Conservation (phyloP, 345 rosid species). For the Euclidium syriacum region DNA sequence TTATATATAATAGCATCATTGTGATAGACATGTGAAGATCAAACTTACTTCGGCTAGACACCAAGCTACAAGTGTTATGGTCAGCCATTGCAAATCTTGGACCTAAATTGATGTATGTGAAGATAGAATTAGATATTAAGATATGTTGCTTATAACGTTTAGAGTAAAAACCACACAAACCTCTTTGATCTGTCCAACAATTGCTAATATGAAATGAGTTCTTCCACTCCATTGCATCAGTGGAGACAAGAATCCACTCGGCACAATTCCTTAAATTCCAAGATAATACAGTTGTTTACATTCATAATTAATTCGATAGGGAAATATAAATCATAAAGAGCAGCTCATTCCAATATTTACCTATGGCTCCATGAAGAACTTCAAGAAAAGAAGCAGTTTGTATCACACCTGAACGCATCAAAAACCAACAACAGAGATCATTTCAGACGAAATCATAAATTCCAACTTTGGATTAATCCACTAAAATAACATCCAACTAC, state of each 20-base stretch:
- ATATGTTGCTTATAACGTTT: no score
- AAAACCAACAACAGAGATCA: background rate
- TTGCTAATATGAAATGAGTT: conserved; percentile 54
- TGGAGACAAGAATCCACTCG: conserved; percentile 75
- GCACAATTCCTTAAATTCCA: conserved; percentile 55
- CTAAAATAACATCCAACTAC: background rate
- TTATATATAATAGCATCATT: background rate
- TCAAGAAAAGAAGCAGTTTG: conserved; percentile 61
- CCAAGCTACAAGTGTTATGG: conserved; percentile 74
- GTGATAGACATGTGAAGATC: conserved; percentile 5
- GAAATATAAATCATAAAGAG: background rate
- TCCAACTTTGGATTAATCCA: background rate
- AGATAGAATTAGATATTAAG: no score
- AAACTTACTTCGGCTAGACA: conserved; percentile 60
- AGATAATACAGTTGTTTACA: background rate
- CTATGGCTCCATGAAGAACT: conserved; percentile 78
- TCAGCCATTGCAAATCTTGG: conserved; percentile 58
- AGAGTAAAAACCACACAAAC: conserved; percentile 25
- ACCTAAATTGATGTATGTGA: conserved; percentile 35
- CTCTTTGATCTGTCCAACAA: conserved; percentile 51
- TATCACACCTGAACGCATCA: conserved; percentile 42
- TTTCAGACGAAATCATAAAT: background rate
- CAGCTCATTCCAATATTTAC: conserved; percentile 24
- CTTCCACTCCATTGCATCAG: conserved; percentile 86
- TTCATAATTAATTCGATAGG: conserved; percentile 4